phyloP scores from a whole-genome alignment of 192 early-diverging fungal genomes.

The Backusella psychrophila region DNA sequence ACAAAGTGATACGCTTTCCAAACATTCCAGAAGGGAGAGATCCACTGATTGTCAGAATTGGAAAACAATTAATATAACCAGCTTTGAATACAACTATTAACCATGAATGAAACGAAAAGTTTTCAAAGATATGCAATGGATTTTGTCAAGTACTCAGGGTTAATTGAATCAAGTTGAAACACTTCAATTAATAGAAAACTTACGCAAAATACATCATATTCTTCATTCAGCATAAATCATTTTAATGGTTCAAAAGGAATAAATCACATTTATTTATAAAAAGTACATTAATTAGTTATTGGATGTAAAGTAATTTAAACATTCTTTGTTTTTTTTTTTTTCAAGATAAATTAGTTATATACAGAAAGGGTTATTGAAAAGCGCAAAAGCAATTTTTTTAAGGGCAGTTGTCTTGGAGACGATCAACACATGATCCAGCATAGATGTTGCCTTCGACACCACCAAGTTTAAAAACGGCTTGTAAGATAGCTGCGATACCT shows the following conservation, averaged over 20 bases:
- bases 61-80: no score
- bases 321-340: not conserved
- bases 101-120: no score
- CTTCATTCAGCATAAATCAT: no score
- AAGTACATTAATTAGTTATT: not conserved
- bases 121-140: no score
- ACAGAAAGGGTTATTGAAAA: not conserved
- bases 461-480: constrained; percentile 44
- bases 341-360: not conserved
- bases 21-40: no score
- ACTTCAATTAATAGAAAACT: no score
- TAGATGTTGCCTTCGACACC: constrained; percentile 31
- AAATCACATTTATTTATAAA: not conserved
- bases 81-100: no score
- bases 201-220: no score
- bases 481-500: constrained; percentile 48
- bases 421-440: constrained; percentile 26
- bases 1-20: no score
- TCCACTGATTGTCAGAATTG: no score
- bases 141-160: no score
- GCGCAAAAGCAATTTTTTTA: constrained; percentile 1
- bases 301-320: not conserved
- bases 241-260: not conserved
- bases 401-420: constrained; percentile 22
- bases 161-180: no score